These are phyloP conservation scores for Penicillium dipodomyicola DNA, from an alignment of 495 filamentous ascomycete species.

Conservation along the genomic window DNA sequence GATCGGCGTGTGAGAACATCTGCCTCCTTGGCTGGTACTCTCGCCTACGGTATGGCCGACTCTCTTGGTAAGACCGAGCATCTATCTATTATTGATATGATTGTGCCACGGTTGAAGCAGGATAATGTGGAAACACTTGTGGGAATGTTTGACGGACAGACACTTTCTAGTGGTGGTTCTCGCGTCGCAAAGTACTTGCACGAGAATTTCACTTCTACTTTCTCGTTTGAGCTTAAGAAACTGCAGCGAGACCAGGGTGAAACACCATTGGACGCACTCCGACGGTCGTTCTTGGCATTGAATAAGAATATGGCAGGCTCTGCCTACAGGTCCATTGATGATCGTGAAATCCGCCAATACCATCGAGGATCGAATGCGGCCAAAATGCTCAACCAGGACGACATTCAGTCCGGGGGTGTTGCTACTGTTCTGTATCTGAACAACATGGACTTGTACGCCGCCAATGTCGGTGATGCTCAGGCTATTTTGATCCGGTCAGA, in stretches of 20 bases:
- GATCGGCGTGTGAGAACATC: conserved; percentile 94
- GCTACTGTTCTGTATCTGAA: conserved; percentile 90
- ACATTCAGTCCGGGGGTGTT: conserved; percentile 83
- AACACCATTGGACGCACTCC: conserved; percentile 75
- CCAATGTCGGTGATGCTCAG: conserved; percentile 93
- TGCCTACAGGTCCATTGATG: conserved; percentile 79
- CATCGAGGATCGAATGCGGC: conserved; percentile 69
- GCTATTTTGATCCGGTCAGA: conserved; percentile 90
- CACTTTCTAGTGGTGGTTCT: conserved; percentile 78
- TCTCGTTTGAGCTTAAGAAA: conserved; percentile 76
- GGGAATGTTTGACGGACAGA: conserved; percentile 93
- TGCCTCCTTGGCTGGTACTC: conserved; percentile 79
- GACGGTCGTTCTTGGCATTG: conserved; percentile 79
- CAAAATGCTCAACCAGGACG: conserved; percentile 75
- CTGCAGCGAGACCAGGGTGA: conserved; percentile 52
- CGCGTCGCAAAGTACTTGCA: conserved; percentile 95
- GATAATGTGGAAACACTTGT: conserved; percentile 85
- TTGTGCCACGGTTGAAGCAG: conserved; percentile 89
- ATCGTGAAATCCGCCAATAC: conserved; percentile 56
- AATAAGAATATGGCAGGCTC: conserved; percentile 92
- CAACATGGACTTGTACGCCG: conserved; percentile 85
- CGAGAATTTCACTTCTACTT: conserved; percentile 84
- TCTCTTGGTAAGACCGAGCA: conserved; percentile 92
- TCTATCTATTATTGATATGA: conserved; percentile 95
- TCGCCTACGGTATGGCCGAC: conserved; percentile 98